These are phyloP conservation scores for Globisporangium uncinulatum DNA, from an alignment of 352 stramenopile genomes.

Conservation along the genomic window DNA sequence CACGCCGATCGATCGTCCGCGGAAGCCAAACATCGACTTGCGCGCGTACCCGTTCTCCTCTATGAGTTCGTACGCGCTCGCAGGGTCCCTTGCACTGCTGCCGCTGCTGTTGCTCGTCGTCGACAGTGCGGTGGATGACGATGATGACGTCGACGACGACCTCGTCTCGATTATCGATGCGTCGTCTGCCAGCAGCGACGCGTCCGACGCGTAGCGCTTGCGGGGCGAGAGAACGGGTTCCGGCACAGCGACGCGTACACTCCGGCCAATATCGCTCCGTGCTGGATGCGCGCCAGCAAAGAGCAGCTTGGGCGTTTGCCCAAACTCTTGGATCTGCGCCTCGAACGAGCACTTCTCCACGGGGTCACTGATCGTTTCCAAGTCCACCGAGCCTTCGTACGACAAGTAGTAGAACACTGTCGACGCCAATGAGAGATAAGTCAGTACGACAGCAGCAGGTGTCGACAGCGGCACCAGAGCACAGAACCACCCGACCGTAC, in stretches of 20 bases:
- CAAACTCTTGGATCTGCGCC: conserved; percentile 91
- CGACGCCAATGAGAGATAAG: neutral
- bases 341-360: conserved; percentile 93
- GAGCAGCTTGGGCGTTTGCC: conserved; percentile 81
- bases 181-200: neutral
- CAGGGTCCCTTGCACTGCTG: conserved; percentile 1
- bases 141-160: neutral
- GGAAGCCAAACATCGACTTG: conserved; percentile 73
- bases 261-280: conserved; percentile 41
- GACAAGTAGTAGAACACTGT: conserved; percentile 88
- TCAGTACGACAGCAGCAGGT: neutral
- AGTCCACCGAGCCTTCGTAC: conserved; percentile 83
- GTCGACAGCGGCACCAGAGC: neutral
- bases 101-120: conserved; percentile 1
- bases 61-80: conserved; percentile 18
- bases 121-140: conserved; percentile 5
- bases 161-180: neutral
- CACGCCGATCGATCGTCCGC: conserved; percentile 47
- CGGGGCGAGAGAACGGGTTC: conserved; percentile 29
- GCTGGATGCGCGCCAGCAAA: conserved; percentile 68
- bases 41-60: conserved; percentile 31
- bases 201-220: conserved; percentile 13
- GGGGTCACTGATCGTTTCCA: conserved; percentile 83
- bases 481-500: conserved; percentile 26
- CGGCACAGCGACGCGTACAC: conserved; percentile 23